These are phyloP conservation scores for Aurantiochytrium sp. DNA, from an alignment of 108 stramenopile species.

Conservation along the genomic window DNA sequence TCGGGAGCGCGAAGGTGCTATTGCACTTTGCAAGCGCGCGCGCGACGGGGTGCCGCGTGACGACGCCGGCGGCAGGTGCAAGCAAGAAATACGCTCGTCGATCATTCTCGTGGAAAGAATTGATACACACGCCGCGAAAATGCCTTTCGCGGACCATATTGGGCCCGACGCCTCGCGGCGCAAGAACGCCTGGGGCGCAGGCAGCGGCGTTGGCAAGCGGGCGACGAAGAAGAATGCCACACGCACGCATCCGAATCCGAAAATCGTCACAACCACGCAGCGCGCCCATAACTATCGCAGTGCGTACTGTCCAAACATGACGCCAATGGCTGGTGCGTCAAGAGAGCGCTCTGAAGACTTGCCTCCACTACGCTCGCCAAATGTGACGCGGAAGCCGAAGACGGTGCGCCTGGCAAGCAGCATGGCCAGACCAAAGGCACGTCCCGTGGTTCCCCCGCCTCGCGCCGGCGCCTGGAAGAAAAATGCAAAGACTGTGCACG, in stretches of 20 bases:
- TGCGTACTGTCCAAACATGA: neutral
- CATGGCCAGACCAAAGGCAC: neutral
- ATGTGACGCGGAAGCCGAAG: neutral
- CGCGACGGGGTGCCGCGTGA: no score
- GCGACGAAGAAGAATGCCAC: neutral
- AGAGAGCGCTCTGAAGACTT: neutral
- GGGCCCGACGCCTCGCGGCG: neutral
- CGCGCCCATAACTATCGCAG: neutral
- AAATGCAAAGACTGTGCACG: neutral
- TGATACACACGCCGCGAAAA: neutral
- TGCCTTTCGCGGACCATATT: conserved; percentile 10
- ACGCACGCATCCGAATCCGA: neutral
- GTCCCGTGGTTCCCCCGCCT: neutral
- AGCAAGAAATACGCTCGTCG: neutral
- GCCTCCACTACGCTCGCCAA: no score
- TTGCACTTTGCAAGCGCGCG: no score
- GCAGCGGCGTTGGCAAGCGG: neutral
- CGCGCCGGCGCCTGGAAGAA: neutral
- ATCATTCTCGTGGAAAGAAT: neutral
- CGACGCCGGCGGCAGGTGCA: no score
- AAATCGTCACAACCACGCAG: neutral
- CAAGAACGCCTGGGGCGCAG: neutral
- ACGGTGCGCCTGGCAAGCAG: neutral
- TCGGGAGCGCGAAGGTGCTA: no score
- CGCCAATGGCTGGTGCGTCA: neutral